A percentile compares a stretch with the other conserved stretches of the same genome.
phyloP scores from a whole-genome alignment of 108 stramenopile genomes.

The Schizochytrium sp. region DNA sequence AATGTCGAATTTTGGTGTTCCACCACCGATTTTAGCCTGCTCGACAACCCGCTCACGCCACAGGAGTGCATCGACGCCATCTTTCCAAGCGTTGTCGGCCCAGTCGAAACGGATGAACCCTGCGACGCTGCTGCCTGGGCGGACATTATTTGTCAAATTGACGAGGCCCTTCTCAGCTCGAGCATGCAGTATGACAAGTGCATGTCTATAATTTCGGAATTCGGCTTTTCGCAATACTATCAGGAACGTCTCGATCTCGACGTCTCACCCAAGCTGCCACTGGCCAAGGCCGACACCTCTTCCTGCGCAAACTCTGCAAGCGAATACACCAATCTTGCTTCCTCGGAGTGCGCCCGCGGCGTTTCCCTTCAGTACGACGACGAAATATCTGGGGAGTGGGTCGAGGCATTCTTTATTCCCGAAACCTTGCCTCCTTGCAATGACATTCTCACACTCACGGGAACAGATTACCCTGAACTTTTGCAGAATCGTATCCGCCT shows the following conservation, averaged over 20 bases:
- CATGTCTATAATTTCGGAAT: background rate
- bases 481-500: background rate
- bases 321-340: background rate
- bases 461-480: background rate
- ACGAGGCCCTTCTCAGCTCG: background rate
- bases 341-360: background rate
- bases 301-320: background rate
- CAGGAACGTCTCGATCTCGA: background rate
- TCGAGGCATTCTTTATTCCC: background rate
- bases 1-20: background rate
- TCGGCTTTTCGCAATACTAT: background rate
- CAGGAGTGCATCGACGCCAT: background rate
- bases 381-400: background rate
- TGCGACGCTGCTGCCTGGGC: background rate
- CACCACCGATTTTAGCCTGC: background rate
- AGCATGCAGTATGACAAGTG: background rate
- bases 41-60: background rate
- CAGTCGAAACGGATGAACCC: background rate
- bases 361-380: background rate
- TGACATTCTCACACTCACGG: background rate
- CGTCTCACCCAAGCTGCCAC: background rate
- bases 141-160: background rate
- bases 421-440: background rate
- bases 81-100: background rate
- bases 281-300: background rate